Conservation (phyloP, 495 filamentous ascomycete genomes). For the Neurospora terricola region DNA sequence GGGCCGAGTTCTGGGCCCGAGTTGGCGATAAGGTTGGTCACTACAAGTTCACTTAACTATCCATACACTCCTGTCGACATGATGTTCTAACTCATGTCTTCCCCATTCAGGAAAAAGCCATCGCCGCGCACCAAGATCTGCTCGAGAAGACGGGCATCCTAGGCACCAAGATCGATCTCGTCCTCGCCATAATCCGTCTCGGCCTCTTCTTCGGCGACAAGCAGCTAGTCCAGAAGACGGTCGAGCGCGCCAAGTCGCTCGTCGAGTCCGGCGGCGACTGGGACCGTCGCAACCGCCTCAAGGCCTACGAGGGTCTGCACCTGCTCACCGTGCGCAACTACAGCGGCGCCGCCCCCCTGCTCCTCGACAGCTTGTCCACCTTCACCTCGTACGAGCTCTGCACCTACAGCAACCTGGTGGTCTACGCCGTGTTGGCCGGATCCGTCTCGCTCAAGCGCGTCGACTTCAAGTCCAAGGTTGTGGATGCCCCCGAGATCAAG, state of each 20-base stretch:
- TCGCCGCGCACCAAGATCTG: conserved; percentile 81
- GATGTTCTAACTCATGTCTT: neutral
- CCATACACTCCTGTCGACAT: neutral
- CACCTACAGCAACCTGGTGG: conserved; percentile 84
- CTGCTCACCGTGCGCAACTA: conserved; percentile 86
- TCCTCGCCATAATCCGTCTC: conserved; percentile 90
- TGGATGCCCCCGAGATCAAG: conserved; percentile 95
- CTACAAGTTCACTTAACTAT: neutral
- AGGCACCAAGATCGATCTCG: conserved; percentile 92
- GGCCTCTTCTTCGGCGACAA: conserved; percentile 93
- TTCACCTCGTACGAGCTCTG: conserved; percentile 98
- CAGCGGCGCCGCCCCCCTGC: conserved; percentile 77
- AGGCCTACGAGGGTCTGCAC: conserved; percentile 95
- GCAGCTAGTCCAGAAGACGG: conserved; percentile 79
- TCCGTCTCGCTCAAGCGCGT: conserved; percentile 91
- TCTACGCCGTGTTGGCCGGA: conserved; percentile 92
- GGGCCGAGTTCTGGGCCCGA: conserved; percentile 88
- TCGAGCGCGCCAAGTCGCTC: conserved; percentile 80
- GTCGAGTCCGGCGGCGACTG: conserved; percentile 94
- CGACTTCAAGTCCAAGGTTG: conserved; percentile 97
- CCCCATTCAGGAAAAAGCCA: conserved; percentile 69
- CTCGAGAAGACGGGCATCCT: conserved; percentile 90
- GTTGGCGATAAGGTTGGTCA: conserved; percentile 84
- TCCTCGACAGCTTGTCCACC: conserved; percentile 94
- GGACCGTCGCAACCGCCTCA: conserved; percentile 94